Conservation (phyloP, 2,329 filamentous ascomycete species). For the Lachnellula subtilissima region DNA sequence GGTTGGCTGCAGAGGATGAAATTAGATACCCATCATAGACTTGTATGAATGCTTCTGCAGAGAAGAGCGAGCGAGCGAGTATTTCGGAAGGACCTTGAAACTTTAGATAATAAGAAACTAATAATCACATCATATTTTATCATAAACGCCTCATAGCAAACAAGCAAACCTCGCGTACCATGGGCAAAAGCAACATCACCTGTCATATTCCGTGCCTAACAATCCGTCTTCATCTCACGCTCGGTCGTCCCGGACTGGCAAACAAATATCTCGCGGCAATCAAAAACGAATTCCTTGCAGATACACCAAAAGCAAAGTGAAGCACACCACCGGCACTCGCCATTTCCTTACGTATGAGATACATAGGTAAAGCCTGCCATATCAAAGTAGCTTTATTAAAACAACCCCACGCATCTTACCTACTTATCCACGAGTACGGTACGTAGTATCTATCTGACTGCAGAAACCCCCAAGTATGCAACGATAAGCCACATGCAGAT, state of each 20-base stretch:
- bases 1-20: slow-evolving; percentile 3
- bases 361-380: neutral
- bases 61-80: slow-evolving; percentile 5
- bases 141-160: neutral
- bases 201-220: neutral
- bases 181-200: neutral
- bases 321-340: neutral
- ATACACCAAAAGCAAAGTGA: neutral
- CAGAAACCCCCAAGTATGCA: neutral
- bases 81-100: neutral
- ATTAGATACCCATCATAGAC: slow-evolving; percentile 18
- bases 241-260: neutral
- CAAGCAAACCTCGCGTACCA: neutral
- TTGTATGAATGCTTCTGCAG: slow-evolving; percentile 14
- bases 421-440: no score
- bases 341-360: neutral
- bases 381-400: neutral
- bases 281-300: neutral
- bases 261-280: neutral
- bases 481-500: neutral
- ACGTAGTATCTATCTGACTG: no score
- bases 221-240: neutral
- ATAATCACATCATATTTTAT: slow-evolving; percentile 6
- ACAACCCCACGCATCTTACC: no score
- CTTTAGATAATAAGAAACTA: slow-evolving; percentile 9